Base-by-base conservation (phyloP, 139 green algal species). In the Coccomyxa sp. region DNA sequence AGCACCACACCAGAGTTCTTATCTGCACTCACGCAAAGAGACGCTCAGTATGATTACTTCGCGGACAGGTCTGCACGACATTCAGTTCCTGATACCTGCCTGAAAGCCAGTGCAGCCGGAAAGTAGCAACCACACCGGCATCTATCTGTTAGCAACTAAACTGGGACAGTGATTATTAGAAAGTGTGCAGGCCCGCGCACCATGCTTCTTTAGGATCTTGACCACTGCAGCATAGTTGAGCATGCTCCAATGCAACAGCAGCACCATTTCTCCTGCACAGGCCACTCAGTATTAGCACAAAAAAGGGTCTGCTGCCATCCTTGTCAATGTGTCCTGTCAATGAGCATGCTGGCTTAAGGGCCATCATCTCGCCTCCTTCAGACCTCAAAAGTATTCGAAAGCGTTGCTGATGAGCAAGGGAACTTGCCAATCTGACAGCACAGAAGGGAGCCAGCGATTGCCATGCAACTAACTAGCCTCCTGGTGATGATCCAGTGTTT, bases 201-300 rank as follows among this genome's bases (percentile, higher is more conserved):
- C 89, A 75, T 97, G 92, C 83, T 97, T 97, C 78, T 97, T 97
- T 37, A 97, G 81, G 77, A 97, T 97, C 83, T 97, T 97, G n/a
- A 91, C 84, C 18, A 97, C 80, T 0, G 86, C 92, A 5, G 87
- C 84, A 73, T 93, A 95, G 75, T 95, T 95, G 33, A 96, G 82
- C 70, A 94, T 77, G 50, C 58, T 82, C 90, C 90, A 96, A 85
- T 97, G 91, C 76, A 97, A 81, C 75, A 93, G 79, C 78, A 97
- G 82, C 37, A 97, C 82, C 70, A 92, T 79, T 74, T 91, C 84
- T 16, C 88, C 83, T 87, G 83, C 80, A 73, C 38, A 76, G 40
- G 16, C 9, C 22, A 36, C 9, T 27, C 16, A 37, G 27, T 35
- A 33, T 33, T 38, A 10, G 27, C 68, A 73, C 9, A 14, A 73